Percentiles rank a stretch among this genome's conserved stretches.
Evolutionary conservation across 176 grass and related monocot species (phyloP).

Genomic region (barley (Hordeum vulgare)): MorexV3_pseudomolecules_assembly NC_058520.1:585395730-585396229

Average conservation of each 20-base stretch:
- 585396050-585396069: slow-evolving; percentile 81
- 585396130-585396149: neutral
- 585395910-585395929: neutral
- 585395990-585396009: slow-evolving; percentile 53
- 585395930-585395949: slow-evolving; percentile 12
- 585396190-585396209: slow-evolving; percentile 61
- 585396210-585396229: slow-evolving; percentile 53
- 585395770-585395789: neutral
- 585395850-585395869: neutral
- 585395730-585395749: neutral
- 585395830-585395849: neutral
- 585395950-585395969: neutral
- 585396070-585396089: slow-evolving; percentile 99
- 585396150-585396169: slow-evolving; percentile 70
- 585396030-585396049: slow-evolving; percentile 92
- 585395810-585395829: neutral
- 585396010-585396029: slow-evolving; percentile 47
- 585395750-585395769: neutral
- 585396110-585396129: slow-evolving; percentile 9
- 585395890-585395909: neutral
- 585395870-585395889: neutral
- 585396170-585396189: slow-evolving; percentile 85
- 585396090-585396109: slow-evolving; percentile 16
- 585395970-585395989: slow-evolving; percentile 59
- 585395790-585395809: neutral